Base-by-base conservation (phyloP, 768 basidiomycete species). In the Mycena indigotica region DNA sequence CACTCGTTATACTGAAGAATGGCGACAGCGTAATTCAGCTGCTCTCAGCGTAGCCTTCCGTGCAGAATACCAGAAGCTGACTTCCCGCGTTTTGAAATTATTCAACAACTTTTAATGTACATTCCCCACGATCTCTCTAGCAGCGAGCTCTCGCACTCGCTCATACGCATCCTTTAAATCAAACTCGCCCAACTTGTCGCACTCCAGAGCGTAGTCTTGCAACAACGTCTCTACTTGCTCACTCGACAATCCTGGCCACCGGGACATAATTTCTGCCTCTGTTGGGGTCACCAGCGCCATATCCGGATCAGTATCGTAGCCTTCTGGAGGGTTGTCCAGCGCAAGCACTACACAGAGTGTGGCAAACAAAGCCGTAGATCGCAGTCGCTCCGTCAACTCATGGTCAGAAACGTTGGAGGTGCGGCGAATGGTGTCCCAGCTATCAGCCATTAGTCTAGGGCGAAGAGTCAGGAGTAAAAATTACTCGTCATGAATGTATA, bases 401-500 rank as follows among this genome's bases (percentile, higher is more conserved):
- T 84, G 78, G 66, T 98, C 95, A 2, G 88, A 86, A 24, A 93
- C 75, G 55, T 87, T 86, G 3, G 81, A 76, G 0, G 93, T 95
- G 67, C 85, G 83, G 19, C 85, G 82, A 44, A 98, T 87, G 8
- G 73, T 69, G 50, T 84, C 74, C 94, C 95, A 98, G 69, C 93
- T 95, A 45, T 44, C 35, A n/a, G 53, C 29, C 23, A 56, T 19
- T 41, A 32, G 44, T 23, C 16, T 38, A 28, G 15, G 15, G 23
- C n/a, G 0, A 1, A 49, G 17, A 25, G 19, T 15, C 35, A 25
- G 55, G 19, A 12, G 40, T 45, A 52, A 58, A 49, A 78, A 88
- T 58, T 71, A 96, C 95, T 97, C 84, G 69, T 98, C 94, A 50
- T 92, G 88, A 51, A 89, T 80, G 68, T 91, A 96, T 45, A 96